Evolutionary conservation across 768 basidiomycete genomes (phyloP).

Genomic region (Asterophora lycoperdoides): DNA sequence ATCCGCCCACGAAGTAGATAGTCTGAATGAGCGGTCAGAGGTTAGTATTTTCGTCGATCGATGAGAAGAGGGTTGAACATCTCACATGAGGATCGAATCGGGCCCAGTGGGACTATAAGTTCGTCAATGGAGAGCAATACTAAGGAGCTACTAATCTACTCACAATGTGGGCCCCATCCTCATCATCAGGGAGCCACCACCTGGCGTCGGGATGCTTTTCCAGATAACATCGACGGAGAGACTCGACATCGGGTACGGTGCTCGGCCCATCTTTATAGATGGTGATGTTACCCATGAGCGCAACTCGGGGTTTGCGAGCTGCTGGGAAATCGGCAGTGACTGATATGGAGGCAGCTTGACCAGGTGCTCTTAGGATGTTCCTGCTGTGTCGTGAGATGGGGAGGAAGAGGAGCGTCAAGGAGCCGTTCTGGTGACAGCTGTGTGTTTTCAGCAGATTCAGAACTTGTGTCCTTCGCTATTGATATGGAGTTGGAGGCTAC

Average conservation of each 20-base stretch:
- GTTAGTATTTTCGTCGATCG: not conserved
- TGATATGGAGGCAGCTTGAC: conserved; percentile 42
- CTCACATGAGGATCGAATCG: conserved; percentile 50
- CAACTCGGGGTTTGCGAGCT: conserved; percentile 43
- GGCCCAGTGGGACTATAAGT: conserved; percentile 46
- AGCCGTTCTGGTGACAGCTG: conserved; percentile 49
- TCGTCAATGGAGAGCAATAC: not conserved
- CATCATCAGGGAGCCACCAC: conserved; percentile 46
- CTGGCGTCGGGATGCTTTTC: conserved; percentile 46
- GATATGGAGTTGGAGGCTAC: conserved; percentile 7
- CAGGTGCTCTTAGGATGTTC: conserved; percentile 40
- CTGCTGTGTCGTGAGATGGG: conserved; percentile 51
- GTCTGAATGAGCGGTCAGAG: conserved; percentile 32
- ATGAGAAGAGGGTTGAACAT: not conserved
- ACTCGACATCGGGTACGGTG: conserved; percentile 26
- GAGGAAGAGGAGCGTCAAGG: conserved; percentile 47
- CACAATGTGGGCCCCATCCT: conserved; percentile 41
- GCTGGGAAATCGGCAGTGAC: conserved; percentile 35
- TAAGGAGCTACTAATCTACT: conserved; percentile 2
- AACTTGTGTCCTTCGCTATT: not conserved
- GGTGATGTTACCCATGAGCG: conserved; percentile 46
- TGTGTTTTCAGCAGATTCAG: not conserved
- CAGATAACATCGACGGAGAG: conserved; percentile 39
- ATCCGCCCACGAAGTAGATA: conserved; percentile 52
- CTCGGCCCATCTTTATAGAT: conserved; percentile 30